Evolutionary conservation across 768 basidiomycete species (phyloP).

Genomic region (Lactarius akahatsu): DNA sequence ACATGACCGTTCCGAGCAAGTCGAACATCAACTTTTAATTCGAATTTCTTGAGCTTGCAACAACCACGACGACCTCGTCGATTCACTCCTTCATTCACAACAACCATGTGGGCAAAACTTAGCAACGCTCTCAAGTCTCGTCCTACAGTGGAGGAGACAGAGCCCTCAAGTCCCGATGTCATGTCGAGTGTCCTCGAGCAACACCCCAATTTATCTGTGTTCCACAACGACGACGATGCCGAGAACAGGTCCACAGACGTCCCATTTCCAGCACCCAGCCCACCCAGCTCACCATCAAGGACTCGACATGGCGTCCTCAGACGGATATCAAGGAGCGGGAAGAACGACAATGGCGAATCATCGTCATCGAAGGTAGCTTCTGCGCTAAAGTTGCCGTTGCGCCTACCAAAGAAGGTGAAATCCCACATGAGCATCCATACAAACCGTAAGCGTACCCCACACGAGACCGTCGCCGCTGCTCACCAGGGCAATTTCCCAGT

Average conservation of each 20-base stretch:
- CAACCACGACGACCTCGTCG: conserved; percentile 18
- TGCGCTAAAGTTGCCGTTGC: conserved; percentile 24
- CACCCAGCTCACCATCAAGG: conserved; percentile 28
- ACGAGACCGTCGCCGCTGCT: neutral
- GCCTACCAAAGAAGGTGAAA: conserved; percentile 29
- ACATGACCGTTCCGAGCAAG: conserved; percentile 21
- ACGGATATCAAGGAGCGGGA: conserved; percentile 26
- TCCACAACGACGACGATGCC: conserved; percentile 16
- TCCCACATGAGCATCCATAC: conserved; percentile 26
- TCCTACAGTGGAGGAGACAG: conserved; percentile 17
- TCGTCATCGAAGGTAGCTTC: conserved; percentile 25
- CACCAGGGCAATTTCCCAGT: conserved; percentile 2
- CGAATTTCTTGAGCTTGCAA: conserved; percentile 4
- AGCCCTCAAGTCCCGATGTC: conserved; percentile 19
- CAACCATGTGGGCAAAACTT: conserved; percentile 26
- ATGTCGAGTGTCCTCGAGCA: conserved; percentile 20
- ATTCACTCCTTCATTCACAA: conserved; percentile 12
- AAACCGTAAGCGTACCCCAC: conserved; percentile 18
- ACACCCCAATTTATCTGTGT: conserved; percentile 23
- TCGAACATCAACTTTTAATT: conserved; percentile 22
- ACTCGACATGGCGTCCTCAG: conserved; percentile 27
- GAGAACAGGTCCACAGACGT: conserved; percentile 20
- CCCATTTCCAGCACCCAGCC: conserved; percentile 26
- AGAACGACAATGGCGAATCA: conserved; percentile 21
- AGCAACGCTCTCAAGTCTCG: conserved; percentile 27